Evolutionary conservation across 768 basidiomycete genomes (phyloP).

Genomic region (Tulasnella sp.): DNA sequence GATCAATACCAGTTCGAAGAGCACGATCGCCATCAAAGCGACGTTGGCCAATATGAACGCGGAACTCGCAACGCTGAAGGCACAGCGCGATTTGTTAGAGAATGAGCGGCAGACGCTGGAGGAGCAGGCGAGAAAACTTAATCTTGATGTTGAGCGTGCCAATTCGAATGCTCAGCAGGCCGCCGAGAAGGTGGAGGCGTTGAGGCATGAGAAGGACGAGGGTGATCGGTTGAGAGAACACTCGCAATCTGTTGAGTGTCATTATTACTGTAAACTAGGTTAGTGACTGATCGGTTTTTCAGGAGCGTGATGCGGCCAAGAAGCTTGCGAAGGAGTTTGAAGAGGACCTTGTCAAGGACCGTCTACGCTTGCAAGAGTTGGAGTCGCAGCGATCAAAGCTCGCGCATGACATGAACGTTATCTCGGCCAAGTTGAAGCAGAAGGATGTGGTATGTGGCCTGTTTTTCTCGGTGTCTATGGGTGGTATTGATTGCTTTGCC

Average conservation of each 20-base stretch:
- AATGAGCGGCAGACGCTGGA: constrained; percentile 63
- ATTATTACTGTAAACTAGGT: not conserved
- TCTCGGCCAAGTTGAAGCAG: constrained; percentile 50
- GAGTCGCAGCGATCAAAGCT: constrained; percentile 49
- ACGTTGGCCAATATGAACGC: constrained; percentile 44
- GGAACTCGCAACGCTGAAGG: constrained; percentile 52
- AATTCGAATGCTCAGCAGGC: not conserved
- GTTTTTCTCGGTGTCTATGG: not conserved
- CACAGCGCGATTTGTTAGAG: constrained; percentile 56
- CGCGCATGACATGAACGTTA: constrained; percentile 51
- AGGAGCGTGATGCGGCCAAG: constrained; percentile 66
- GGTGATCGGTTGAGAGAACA: constrained; percentile 38
- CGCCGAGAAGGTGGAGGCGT: not conserved
- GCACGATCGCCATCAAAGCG: not conserved
- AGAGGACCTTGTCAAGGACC: constrained; percentile 54
- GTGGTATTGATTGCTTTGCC: not conserved
- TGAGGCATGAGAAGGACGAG: constrained; percentile 54
- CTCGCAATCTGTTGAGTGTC: constrained; percentile 40
- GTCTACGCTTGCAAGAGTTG: constrained; percentile 49
- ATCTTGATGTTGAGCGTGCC: not conserved
- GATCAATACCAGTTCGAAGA: not conserved
- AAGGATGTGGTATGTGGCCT: constrained; percentile 60
- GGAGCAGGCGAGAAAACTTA: constrained; percentile 36
- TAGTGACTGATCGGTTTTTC: constrained; percentile 10
- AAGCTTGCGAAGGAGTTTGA: constrained; percentile 57